phyloP scores from a whole-genome alignment of 2,329 filamentous ascomycete genomes.

The Bimuria novae-zelandiae region DNA sequence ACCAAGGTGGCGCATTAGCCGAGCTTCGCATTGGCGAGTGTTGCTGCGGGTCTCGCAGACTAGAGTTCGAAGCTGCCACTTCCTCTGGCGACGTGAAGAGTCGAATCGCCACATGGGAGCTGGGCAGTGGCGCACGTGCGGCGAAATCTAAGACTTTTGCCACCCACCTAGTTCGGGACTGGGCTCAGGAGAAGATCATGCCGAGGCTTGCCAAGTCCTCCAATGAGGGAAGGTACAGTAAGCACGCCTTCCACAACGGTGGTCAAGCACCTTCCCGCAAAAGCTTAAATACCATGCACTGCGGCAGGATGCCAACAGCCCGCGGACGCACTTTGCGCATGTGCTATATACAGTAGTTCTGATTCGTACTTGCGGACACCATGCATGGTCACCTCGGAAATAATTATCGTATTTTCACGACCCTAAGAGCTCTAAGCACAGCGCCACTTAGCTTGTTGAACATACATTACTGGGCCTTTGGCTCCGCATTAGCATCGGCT shows the following conservation, averaged over 20 bases:
- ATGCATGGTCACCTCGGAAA: neutral
- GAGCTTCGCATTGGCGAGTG: too few species aligned
- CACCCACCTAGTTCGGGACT: neutral
- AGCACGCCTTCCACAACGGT: neutral
- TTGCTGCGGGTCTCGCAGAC: too few species aligned
- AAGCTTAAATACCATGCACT: slow-evolving; percentile 2
- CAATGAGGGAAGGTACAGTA: neutral
- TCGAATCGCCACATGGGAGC: neutral
- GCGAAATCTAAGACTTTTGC: neutral
- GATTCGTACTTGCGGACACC: neutral
- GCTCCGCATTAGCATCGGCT: neutral
- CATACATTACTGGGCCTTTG: neutral
- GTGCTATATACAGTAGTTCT: neutral
- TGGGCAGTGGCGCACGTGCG: neutral
- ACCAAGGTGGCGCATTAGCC: too few species aligned
- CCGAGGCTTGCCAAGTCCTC: neutral
- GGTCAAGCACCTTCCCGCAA: slow-evolving; percentile 5
- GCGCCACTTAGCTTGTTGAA: neutral
- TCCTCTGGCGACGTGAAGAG: neutral
- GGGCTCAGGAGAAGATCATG: neutral
- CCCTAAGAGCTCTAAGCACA: neutral
- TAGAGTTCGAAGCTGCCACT: neutral
- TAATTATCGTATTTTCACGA: neutral
- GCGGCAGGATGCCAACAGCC: neutral
- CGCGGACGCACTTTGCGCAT: neutral